Evolutionary conservation across 169 alveolate genomes (phyloP).

Genomic region (Ichthyophthirius multifiliis): DNA sequence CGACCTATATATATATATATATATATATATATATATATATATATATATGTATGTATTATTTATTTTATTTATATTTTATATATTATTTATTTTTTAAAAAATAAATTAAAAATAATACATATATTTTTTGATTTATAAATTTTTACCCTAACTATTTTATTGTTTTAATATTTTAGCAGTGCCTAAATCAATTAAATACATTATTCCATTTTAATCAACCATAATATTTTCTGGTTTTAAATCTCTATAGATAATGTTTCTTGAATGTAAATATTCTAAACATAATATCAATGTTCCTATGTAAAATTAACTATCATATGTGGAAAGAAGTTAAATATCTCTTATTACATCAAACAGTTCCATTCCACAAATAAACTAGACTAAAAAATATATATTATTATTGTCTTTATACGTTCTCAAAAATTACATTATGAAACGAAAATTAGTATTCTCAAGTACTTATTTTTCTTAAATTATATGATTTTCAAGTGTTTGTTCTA

Average conservation of each 20-base stretch:
- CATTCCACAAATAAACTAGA: slow-evolving; percentile 72
- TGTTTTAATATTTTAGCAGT: slow-evolving; percentile 70
- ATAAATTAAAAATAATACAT: neutral
- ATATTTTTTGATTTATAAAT: neutral
- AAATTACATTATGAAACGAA: slow-evolving; percentile 75
- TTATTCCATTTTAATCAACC: slow-evolving; percentile 78
- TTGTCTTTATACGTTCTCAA: slow-evolving; percentile 65
- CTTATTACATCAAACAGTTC: slow-evolving; percentile 71
- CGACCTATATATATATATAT: slow-evolving; percentile 25
- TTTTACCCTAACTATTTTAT: neutral
- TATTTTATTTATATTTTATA: too few relatives aligned
- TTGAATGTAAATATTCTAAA: slow-evolving; percentile 68
- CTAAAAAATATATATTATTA: slow-evolving; percentile 60
- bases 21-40: too few relatives aligned
- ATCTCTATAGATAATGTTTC: slow-evolving; percentile 73
- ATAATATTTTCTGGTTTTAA: slow-evolving; percentile 84
- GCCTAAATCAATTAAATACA: slow-evolving; percentile 81
- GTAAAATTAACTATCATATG: slow-evolving; percentile 55
- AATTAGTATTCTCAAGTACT: slow-evolving; percentile 19
- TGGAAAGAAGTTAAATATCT: slow-evolving; percentile 30
- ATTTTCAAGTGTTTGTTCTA: slow-evolving; percentile 40
- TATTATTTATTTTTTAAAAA: too few relatives aligned
- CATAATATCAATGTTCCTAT: slow-evolving; percentile 50
- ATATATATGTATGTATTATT: too few relatives aligned
- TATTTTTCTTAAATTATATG: slow-evolving; percentile 32